Conservation (phyloP, 2,329 filamentous ascomycete genomes). For the Aspergillus pseudoterreus region DNA sequence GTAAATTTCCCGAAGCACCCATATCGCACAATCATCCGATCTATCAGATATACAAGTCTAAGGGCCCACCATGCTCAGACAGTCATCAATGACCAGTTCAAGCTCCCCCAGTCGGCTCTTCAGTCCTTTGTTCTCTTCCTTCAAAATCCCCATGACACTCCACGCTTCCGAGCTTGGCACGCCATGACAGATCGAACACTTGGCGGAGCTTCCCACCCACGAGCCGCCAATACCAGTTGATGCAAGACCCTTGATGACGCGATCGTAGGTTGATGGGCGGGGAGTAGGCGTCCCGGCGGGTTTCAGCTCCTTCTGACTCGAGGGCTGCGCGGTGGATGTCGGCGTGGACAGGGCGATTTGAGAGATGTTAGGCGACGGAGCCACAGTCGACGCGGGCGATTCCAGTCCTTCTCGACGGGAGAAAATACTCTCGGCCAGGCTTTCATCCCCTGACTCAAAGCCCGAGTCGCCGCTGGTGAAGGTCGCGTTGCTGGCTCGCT, state of each 20-base stretch:
- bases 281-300: slow-evolving; percentile 14
- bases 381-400: slow-evolving; percentile 34
- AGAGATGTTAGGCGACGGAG: slow-evolving; percentile 35
- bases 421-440: slow-evolving; percentile 48
- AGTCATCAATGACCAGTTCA: slow-evolving; percentile 54
- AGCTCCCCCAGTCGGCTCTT: slow-evolving; percentile 52
- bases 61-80: slow-evolving; percentile 50
- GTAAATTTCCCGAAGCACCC: background rate
- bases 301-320: slow-evolving; percentile 29
- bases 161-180: slow-evolving; percentile 47
- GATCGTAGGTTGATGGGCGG: slow-evolving; percentile 39
- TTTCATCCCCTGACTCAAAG: slow-evolving; percentile 57
- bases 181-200: slow-evolving; percentile 42
- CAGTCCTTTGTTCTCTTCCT: slow-evolving; percentile 53
- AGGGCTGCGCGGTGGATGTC: slow-evolving; percentile 26
- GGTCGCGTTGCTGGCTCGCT: slow-evolving; percentile 39
- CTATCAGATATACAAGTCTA: slow-evolving; percentile 9
- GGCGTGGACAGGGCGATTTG: slow-evolving; percentile 28
- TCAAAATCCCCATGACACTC: slow-evolving; percentile 50
- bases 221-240: slow-evolving; percentile 31
- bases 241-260: slow-evolving; percentile 40
- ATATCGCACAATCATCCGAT: background rate
- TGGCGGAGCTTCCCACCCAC: slow-evolving; percentile 26
- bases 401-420: slow-evolving; percentile 35
- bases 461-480: slow-evolving; percentile 51